Evolutionary conservation across 768 basidiomycete species (phyloP).

Genomic region (Boletus vermiculosoides): DNA sequence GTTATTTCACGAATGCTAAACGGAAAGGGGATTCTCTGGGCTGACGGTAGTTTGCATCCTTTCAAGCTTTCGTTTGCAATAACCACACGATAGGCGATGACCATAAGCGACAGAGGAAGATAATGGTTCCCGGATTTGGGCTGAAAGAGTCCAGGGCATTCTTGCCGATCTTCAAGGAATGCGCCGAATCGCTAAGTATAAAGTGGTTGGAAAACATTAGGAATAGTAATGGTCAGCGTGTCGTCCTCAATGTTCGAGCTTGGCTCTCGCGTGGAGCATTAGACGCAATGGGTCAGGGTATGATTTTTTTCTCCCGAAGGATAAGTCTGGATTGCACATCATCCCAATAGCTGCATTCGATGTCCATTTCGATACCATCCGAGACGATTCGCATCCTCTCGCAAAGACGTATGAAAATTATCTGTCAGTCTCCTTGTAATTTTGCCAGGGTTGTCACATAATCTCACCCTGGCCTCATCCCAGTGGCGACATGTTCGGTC

Average conservation of each 20-base stretch:
- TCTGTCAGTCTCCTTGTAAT: not conserved
- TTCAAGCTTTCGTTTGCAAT: slow-evolving; percentile 7
- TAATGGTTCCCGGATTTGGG: slow-evolving; percentile 57
- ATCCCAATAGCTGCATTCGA: slow-evolving; percentile 43
- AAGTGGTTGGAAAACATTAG: slow-evolving; percentile 20
- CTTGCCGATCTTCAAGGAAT: slow-evolving; percentile 47
- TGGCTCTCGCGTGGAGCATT: slow-evolving; percentile 43
- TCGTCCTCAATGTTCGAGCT: slow-evolving; percentile 15
- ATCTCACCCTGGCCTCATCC: not conserved
- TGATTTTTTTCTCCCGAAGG: not conserved
- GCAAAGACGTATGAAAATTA: slow-evolving; percentile 6
- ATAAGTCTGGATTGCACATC: not conserved
- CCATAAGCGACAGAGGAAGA: slow-evolving; percentile 51
- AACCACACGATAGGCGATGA: slow-evolving; percentile 30
- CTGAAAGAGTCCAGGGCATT: slow-evolving; percentile 49
- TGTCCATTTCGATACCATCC: slow-evolving; percentile 15
- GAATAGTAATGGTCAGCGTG: not conserved
- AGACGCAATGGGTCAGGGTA: slow-evolving; percentile 50
- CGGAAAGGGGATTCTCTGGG: slow-evolving; percentile 39
- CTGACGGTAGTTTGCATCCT: slow-evolving; percentile 33
- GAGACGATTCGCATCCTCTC: not conserved
- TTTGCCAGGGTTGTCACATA: not conserved
- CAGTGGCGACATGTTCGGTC: not conserved
- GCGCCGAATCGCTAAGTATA: slow-evolving; percentile 15
- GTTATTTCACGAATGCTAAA: slow-evolving; percentile 4